Evolutionary conservation across 2,329 filamentous ascomycete genomes (phyloP).

Genomic region (Penicillium sclerotiorum): DNA sequence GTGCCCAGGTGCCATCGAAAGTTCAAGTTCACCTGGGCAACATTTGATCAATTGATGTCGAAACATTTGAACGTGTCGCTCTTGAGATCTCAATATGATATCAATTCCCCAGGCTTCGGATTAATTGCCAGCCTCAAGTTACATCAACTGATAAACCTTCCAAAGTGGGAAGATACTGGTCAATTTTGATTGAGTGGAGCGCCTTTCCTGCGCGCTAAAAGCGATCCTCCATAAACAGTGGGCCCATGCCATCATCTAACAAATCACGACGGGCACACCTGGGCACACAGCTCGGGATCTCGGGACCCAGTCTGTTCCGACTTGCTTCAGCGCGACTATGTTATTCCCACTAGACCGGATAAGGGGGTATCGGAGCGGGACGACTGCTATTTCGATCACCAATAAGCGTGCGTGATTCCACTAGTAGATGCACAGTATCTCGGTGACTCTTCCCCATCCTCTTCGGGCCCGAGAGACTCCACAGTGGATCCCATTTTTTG

Average conservation of each 20-base stretch:
- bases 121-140: no score
- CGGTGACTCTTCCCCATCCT: constrained; percentile 2
- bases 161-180: no score
- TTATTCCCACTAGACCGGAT: constrained; percentile 10
- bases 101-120: background rate
- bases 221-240: constrained; percentile 11
- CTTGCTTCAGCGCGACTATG: background rate
- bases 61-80: background rate
- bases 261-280: constrained; percentile 3
- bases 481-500: background rate
- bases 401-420: no score
- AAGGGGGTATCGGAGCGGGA: background rate
- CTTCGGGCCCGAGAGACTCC: constrained; percentile 8
- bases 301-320: constrained; percentile 13
- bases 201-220: constrained; percentile 5
- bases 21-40: no score
- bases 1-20: no score
- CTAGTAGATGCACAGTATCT: no score
- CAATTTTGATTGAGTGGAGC: no score
- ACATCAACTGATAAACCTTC: no score
- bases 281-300: constrained; percentile 6
- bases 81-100: background rate
- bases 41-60: no score
- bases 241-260: no score
- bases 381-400: no score